phyloP scores from a whole-genome alignment of 2,329 filamentous ascomycete genomes.

The Cladorrhinum sp. region DNA sequence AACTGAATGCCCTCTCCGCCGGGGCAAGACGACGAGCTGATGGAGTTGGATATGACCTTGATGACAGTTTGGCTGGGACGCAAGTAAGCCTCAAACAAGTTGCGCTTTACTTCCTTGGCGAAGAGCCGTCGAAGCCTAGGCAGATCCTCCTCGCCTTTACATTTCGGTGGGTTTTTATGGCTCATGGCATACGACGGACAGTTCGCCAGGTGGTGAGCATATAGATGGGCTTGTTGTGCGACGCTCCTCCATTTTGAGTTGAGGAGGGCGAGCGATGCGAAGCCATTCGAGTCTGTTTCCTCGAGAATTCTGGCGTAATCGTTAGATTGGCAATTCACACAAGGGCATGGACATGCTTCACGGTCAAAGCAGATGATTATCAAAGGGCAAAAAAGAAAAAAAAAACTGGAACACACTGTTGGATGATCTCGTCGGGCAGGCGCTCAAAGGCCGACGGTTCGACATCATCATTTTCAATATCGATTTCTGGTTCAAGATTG shows the following conservation, averaged over 20 bases:
- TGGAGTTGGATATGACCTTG: slow-evolving; percentile 78
- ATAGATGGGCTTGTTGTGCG: slow-evolving; percentile 62
- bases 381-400: slow-evolving; percentile 9
- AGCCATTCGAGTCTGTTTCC: slow-evolving; percentile 58
- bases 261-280: slow-evolving; percentile 63
- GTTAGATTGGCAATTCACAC: slow-evolving; percentile 14
- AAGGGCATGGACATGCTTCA: slow-evolving; percentile 8
- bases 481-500: slow-evolving; percentile 7
- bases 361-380: slow-evolving; percentile 14
- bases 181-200: slow-evolving; percentile 58
- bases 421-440: slow-evolving; percentile 66
- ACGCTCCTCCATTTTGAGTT: slow-evolving; percentile 64
- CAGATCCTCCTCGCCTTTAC: slow-evolving; percentile 48
- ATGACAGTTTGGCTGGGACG: slow-evolving; percentile 68
- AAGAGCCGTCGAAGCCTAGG: slow-evolving; percentile 63
- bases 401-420: slow-evolving; percentile 51
- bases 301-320: slow-evolving; percentile 54
- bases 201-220: slow-evolving; percentile 58
- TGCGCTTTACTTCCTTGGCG: slow-evolving; percentile 67
- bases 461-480: slow-evolving; percentile 9
- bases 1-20: slow-evolving; percentile 86
- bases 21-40: slow-evolving; percentile 78
- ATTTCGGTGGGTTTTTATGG: slow-evolving; percentile 37
- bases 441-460: slow-evolving; percentile 46
- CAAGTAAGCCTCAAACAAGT: slow-evolving; percentile 73